phyloP scores from a whole-genome alignment of 2,329 filamentous ascomycete genomes.

The Aureobasidium namibiae region DNA sequence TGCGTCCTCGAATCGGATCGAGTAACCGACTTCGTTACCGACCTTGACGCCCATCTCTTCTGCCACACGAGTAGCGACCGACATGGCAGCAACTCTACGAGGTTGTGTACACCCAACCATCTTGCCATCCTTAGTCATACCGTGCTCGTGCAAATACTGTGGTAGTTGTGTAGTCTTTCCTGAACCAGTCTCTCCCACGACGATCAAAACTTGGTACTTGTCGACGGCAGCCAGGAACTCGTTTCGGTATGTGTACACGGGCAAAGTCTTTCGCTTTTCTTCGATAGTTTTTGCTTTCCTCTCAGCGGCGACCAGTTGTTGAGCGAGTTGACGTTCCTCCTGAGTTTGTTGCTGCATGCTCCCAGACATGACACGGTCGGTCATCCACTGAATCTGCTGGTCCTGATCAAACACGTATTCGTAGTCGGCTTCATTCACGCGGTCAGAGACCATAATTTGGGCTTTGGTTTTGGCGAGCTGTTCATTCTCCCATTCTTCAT shows the following conservation, averaged over 20 bases:
- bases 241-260: conserved; percentile 81
- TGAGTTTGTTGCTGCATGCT: conserved; percentile 59
- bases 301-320: conserved; percentile 81
- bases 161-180: conserved; percentile 95
- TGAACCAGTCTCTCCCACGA: conserved; percentile 89
- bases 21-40: conserved; percentile 88
- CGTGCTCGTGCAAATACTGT: conserved; percentile 87
- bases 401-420: conserved; percentile 88
- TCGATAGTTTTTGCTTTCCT: conserved; percentile 82
- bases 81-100: conserved; percentile 93
- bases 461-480: conserved; percentile 81
- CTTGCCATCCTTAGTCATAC: conserved; percentile 73
- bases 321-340: conserved; percentile 70
- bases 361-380: conserved; percentile 64
- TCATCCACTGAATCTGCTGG: conserved; percentile 76
- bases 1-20: conserved; percentile 88
- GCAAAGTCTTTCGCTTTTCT: conserved; percentile 81
- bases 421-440: conserved; percentile 74
- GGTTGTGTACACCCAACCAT: conserved; percentile 94
- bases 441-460: conserved; percentile 67
- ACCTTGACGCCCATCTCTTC: conserved; percentile 88
- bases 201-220: conserved; percentile 77
- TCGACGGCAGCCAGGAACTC: conserved; percentile 80
- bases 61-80: conserved; percentile 88
- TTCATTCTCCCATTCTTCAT: conserved; percentile 92